phyloP scores from a whole-genome alignment of 1,284 basidiomycete species.

The Ustilago hordei region DNA sequence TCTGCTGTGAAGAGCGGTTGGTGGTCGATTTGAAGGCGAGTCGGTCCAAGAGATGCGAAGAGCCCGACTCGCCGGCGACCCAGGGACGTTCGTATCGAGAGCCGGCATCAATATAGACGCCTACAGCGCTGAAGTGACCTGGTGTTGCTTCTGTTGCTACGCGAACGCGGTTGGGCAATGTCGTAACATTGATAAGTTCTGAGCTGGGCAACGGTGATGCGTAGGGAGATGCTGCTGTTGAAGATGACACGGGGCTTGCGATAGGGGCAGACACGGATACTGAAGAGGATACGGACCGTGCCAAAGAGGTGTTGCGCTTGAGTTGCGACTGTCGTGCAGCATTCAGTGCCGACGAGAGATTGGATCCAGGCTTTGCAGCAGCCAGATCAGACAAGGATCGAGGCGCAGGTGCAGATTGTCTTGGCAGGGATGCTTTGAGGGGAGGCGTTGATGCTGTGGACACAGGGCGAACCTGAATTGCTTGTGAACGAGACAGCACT shows the following conservation, averaged over 20 bases:
- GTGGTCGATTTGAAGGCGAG: slow-evolving; percentile 88
- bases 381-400: slow-evolving; percentile 15
- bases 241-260: slow-evolving; percentile 14
- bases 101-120: slow-evolving; percentile 93
- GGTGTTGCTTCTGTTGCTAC: slow-evolving; percentile 92
- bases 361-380: slow-evolving; percentile 1
- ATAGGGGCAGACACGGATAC: slow-evolving; percentile 10
- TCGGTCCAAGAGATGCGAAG: slow-evolving; percentile 90
- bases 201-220: slow-evolving; percentile 44
- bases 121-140: slow-evolving; percentile 93
- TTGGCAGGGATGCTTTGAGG: slow-evolving; percentile 11
- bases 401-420: slow-evolving; percentile 12
- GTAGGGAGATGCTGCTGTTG: slow-evolving; percentile 29
- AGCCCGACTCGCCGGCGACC: slow-evolving; percentile 76
- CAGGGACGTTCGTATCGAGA: slow-evolving; percentile 86
- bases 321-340: slow-evolving; percentile 18
- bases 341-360: neutral
- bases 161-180: slow-evolving; percentile 88
- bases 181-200: slow-evolving; percentile 75
- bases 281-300: slow-evolving; percentile 36
- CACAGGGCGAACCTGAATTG: slow-evolving; percentile 18
- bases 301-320: slow-evolving; percentile 24
- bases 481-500: slow-evolving; percentile 15
- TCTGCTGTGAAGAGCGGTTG: slow-evolving; percentile 75
- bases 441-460: slow-evolving; percentile 19